Evolutionary conservation across 805 yeast species (phyloP), one percentile per base, ranked within the genome.

Genomic region (Myxozyma melibiosi): DNA sequence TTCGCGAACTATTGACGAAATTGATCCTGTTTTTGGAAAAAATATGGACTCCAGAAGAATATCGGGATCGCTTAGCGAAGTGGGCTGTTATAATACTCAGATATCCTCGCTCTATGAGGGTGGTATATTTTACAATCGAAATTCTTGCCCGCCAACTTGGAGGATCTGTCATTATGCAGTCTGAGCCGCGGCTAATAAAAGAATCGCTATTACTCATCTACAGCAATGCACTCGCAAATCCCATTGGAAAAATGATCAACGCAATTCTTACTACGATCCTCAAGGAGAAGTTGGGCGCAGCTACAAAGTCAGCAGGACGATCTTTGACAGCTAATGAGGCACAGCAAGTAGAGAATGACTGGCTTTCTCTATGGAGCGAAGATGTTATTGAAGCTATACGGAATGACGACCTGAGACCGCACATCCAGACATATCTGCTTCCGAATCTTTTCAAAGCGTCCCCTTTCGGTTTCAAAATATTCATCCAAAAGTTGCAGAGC

Each of bases 201-300:
- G 72, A 72, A 8, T 77, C 86, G n/a, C 66, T 86, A 13, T 64
- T 71, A 1, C 70, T 76, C 16, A 83, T 86, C 73, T 71, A 74
- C 61, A 76, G 84, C 1, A 83, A 80, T 62, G 80, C 89, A 0
- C 68, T 89, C 53, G 85, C 94, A 0, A 86, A 83, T 58, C 79
- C 85, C 1, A 58, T 71, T 65, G 59, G 74, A 50, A 58, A 58
- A 60, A 30, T 62, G 65, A 37, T 57, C n/a, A 53, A 54, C n/a
- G 54, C 64, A 11, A 40, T 61, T 30, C 30, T 62, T 16, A 28
- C 30, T n/a, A 40, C 60, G 14, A 37, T 52, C 14, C 55, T 48
- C 33, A 51, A 30, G 27, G 40, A 40, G 33, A 35, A 50, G 11
- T 39, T 55, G 38, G 45, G 18, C 18, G 22, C 41, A 13, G 31